Evolutionary conservation across 441 rosid genomes (phyloP), one percentile per base, ranked within the genome.

Genomic region (Macaranga tanarius): DNA sequence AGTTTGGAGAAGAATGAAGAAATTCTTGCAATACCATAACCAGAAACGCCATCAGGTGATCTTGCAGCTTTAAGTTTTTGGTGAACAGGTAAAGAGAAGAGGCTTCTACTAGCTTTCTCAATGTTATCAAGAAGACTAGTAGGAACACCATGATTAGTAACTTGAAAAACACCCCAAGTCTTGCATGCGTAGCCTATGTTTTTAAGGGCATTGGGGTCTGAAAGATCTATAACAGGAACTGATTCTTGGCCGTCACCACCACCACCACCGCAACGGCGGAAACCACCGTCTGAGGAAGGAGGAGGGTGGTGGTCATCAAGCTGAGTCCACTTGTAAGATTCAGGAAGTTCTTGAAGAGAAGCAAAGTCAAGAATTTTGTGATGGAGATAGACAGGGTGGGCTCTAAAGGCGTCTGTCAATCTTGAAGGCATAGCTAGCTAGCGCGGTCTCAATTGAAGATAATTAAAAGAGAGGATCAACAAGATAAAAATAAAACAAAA

Each of bases 141-240:
- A 17, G 97, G 82, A 22, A 94, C 69, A 19, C 94, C 97, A 60
- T 94, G 97, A 86, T 90, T 92, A 10, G 51, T 81, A 74, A 92
- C 85, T 74, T 92, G 97, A 72, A 89, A 86, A 19, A 79, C 91
- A 0, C 99, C 97, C 99, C 97, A 92, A 4, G 79, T 83, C 62
- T 76, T 81, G 84, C 97, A 92, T 77, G 97, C 97, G 77, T 69
- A 81, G 25, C 92, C 93, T 23, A 94, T 75, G 20, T 74, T 83
- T 40, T 70, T 38, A 28, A 83, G 67, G 48, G 80, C 90, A 83
- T 87, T 75, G 12, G 89, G 85, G 79, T 82, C 81, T 9, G 54
- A 15, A 68, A 94, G 97, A 80, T 94, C 94, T 56, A 94, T 75
- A 38, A 87, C 77, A 1, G 97, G 99, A 25, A 87, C 77, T 16